phyloP scores from a whole-genome alignment of 116 monocot genomes.

The Phalaenopsis hybrid region DNA sequence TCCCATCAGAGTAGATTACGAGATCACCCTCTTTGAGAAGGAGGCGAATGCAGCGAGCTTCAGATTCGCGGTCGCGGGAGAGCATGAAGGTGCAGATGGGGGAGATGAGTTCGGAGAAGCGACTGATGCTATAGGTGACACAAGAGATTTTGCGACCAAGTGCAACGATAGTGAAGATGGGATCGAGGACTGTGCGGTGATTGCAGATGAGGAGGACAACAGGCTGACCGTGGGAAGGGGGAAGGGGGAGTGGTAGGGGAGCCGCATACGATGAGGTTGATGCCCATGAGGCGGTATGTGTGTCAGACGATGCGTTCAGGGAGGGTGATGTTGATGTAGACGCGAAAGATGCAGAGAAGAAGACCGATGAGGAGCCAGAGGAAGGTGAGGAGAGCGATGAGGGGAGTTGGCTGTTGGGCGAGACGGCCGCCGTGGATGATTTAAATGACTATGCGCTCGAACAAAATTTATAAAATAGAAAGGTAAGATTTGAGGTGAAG shows the following conservation, averaged over 20 bases:
- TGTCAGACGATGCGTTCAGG: conserved; percentile 42
- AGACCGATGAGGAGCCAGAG: conserved; percentile 55
- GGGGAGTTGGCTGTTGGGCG: conserved; percentile 12
- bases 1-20: conserved; percentile 38
- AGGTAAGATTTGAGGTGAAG: too few relatives aligned
- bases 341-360: conserved; percentile 30
- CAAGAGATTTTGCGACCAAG: too few relatives aligned
- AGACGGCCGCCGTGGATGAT: too few relatives aligned
- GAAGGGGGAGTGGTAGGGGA: conserved; percentile 29
- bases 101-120: conserved; percentile 55
- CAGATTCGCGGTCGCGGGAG: conserved; percentile 40
- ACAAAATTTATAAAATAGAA: too few relatives aligned
- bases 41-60: conserved; percentile 31
- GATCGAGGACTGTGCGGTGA: conserved; percentile 68
- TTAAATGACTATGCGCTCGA: too few relatives aligned
- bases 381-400: conserved; percentile 20
- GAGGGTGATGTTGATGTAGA: conserved; percentile 39
- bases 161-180: conserved; percentile 42
- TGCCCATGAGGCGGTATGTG: conserved; percentile 20
- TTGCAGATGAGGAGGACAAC: conserved; percentile 60
- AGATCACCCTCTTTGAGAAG: conserved; percentile 40
- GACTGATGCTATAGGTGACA: conserved; percentile 66
- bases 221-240: conserved; percentile 34
- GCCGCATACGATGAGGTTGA: conserved; percentile 30
- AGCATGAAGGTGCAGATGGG: conserved; percentile 47